Conservation (phyloP, 306 rosid species). For the Ormosia emarginata region DNA sequence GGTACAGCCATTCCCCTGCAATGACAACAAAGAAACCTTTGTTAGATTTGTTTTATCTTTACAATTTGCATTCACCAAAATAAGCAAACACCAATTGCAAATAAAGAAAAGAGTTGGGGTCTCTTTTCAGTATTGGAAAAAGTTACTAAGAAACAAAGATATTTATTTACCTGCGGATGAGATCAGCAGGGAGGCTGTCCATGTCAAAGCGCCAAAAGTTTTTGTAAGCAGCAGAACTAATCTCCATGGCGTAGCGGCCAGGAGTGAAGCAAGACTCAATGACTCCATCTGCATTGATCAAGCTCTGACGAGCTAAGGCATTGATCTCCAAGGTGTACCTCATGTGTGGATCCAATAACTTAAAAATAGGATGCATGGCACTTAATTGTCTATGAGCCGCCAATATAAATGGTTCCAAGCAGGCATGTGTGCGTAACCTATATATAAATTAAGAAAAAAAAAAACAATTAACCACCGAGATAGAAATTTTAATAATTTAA, state of each 20-base stretch:
- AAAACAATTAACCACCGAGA: background rate
- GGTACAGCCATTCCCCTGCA: conserved; percentile 86
- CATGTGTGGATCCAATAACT: conserved; percentile 95
- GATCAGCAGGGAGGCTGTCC: conserved; percentile 86
- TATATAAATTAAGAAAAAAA: background rate
- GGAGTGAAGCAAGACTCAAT: conserved; percentile 89
- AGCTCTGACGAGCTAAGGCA: conserved; percentile 68
- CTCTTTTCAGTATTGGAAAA: background rate
- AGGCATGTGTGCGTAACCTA: conserved; percentile 88
- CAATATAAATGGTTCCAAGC: conserved; percentile 76
- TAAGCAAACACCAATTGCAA: conserved; percentile 1
- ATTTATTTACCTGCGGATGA: conserved; percentile 57
- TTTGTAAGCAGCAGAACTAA: conserved; percentile 85
- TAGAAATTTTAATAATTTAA: background rate
- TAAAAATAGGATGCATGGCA: conserved; percentile 85
- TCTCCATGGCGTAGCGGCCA: conserved; percentile 80
- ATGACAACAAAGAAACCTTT: background rate
- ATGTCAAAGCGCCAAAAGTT: conserved; percentile 78
- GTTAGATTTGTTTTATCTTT: conserved; percentile 27
- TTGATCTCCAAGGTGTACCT: conserved; percentile 88
- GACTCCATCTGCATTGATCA: conserved; percentile 69
- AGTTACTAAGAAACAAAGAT: background rate
- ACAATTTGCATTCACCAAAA: background rate
- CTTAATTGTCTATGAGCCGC: conserved; percentile 89
- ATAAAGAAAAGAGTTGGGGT: background rate